These are phyloP conservation scores for Diaporthe helianthi DNA, from an alignment of 2,329 filamentous ascomycete genomes.

Conservation along the genomic window DNA sequence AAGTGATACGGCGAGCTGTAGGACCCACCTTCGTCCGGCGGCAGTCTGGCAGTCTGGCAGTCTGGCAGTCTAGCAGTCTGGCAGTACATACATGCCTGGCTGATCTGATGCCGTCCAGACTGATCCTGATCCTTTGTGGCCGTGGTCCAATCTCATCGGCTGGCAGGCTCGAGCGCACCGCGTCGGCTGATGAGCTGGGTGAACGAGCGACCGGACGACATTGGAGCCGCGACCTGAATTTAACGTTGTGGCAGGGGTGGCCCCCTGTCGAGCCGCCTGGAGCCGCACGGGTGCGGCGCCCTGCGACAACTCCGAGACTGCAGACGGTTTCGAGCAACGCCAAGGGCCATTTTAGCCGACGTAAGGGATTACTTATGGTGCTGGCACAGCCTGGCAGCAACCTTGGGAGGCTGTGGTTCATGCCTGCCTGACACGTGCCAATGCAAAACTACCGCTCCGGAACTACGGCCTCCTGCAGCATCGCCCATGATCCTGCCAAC, in stretches of 20 bases:
- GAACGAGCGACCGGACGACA: slow-evolving; percentile 38
- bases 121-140: background rate
- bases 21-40: slow-evolving; percentile 5
- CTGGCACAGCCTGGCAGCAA: no score
- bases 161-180: background rate
- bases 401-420: slow-evolving; percentile 12
- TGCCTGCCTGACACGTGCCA: slow-evolving; percentile 23
- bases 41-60: slow-evolving; percentile 19
- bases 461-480: background rate
- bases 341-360: slow-evolving; percentile 20
- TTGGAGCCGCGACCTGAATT: slow-evolving; percentile 41
- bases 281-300: slow-evolving; percentile 30
- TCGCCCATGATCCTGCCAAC: background rate
- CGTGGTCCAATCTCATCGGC: background rate
- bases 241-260: slow-evolving; percentile 40
- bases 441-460: slow-evolving; percentile 7
- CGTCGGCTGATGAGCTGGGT: slow-evolving; percentile 23
- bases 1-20: slow-evolving; percentile 4
- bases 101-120: slow-evolving; percentile 4
- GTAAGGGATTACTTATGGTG: background rate
- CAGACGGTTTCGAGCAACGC: slow-evolving; percentile 31
- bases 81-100: background rate
- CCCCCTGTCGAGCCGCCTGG: slow-evolving; percentile 16
- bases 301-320: slow-evolving; percentile 35
- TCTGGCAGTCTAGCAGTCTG: background rate